Conservation (phyloP, 176 grass and related monocot species). For the Rhynchospora breviuscula region DNA sequence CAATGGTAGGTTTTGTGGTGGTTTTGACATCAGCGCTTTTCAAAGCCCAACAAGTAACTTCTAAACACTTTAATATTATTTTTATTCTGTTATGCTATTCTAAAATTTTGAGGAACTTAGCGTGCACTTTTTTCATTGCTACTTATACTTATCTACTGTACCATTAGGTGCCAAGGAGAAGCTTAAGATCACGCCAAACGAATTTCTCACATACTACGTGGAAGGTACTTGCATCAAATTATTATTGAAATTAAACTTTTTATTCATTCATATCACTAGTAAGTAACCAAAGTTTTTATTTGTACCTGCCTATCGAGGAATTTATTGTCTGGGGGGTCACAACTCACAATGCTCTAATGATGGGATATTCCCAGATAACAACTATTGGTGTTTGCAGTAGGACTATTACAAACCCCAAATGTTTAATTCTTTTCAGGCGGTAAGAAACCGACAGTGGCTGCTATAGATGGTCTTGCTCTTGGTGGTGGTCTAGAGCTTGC, state of each 20-base stretch:
- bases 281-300: not conserved
- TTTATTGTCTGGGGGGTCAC: not conserved
- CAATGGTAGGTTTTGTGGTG: conserved; percentile 71
- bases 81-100: not conserved
- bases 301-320: not conserved
- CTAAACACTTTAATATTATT: not conserved
- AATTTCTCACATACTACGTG: conserved; percentile 12
- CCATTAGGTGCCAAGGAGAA: conserved; percentile 18
- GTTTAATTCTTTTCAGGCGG: conserved; percentile 47
- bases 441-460: conserved; percentile 69
- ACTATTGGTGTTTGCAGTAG: not conserved
- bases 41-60: conserved; percentile 44
- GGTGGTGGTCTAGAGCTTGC: conserved; percentile 82
- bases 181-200: conserved; percentile 4
- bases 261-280: not conserved
- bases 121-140: not conserved
- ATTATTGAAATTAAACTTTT: not conserved
- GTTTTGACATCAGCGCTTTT: conserved; percentile 71
- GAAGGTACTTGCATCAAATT: conserved; percentile 7
- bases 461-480: conserved; percentile 78
- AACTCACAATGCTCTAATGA: not conserved
- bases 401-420: not conserved
- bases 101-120: not conserved
- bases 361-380: not conserved
- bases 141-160: not conserved